These are phyloP conservation scores for Cladosporium sp. DNA, from an alignment of 2,329 filamentous ascomycete genomes.

Conservation along the genomic window DNA sequence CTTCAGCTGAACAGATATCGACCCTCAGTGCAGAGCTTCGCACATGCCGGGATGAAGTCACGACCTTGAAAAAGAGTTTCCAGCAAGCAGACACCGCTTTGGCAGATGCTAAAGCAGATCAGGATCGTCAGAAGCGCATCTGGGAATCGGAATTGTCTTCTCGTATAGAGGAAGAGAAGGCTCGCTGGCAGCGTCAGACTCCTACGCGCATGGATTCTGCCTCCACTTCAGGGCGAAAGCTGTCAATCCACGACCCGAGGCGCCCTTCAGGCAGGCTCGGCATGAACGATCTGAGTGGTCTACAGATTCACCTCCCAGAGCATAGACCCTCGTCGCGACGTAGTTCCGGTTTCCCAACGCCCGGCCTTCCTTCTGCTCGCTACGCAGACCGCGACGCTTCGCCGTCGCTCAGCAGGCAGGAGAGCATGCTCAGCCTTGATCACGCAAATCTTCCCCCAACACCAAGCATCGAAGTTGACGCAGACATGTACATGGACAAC, in stretches of 20 bases:
- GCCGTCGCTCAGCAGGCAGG: slow-evolving; percentile 38
- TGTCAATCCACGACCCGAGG: slow-evolving; percentile 34
- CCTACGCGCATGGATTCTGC: slow-evolving; percentile 32
- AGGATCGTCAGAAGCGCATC: slow-evolving; percentile 56
- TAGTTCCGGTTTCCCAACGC: slow-evolving; percentile 22
- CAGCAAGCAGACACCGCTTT: slow-evolving; percentile 62
- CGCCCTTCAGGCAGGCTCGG: slow-evolving; percentile 27
- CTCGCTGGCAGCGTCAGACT: slow-evolving; percentile 51
- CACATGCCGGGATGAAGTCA: slow-evolving; percentile 56
- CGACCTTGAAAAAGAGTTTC: slow-evolving; percentile 60
- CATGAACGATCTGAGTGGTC: slow-evolving; percentile 22
- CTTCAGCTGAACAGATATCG: slow-evolving; percentile 60
- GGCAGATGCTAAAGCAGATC: slow-evolving; percentile 52
- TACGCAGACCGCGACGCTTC: slow-evolving; percentile 19
- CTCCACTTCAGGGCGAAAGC: slow-evolving; percentile 36
- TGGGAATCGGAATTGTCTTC: slow-evolving; percentile 56
- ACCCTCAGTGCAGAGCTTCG: slow-evolving; percentile 61
- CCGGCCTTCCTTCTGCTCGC: slow-evolving; percentile 14
- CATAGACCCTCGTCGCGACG: slow-evolving; percentile 31
- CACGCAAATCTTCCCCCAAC: slow-evolving; percentile 35
- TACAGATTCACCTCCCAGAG: slow-evolving; percentile 15
- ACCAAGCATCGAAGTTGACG: slow-evolving; percentile 46
- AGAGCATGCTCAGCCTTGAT: slow-evolving; percentile 40
- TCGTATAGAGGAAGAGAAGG: slow-evolving; percentile 61
- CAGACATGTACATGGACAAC: slow-evolving; percentile 54